Base-by-base conservation (phyloP, 495 filamentous ascomycete genomes). In the Penicillium atrosanguineum region DNA sequence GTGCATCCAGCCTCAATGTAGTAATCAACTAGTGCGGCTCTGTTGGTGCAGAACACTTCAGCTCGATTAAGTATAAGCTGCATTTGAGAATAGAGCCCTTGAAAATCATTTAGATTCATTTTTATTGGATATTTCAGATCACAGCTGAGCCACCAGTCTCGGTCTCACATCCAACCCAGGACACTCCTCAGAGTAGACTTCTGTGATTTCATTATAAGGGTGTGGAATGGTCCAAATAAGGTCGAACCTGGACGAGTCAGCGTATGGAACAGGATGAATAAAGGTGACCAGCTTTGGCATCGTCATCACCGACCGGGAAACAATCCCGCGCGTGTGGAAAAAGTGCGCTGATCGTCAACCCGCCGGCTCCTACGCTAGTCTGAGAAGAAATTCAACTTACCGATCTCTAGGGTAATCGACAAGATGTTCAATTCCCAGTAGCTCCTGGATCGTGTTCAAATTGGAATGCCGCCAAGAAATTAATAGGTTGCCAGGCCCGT, bases 221-320 rank as follows among this genome's bases (percentile, higher is more conserved):
- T 53, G 68, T 0, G 71, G 73, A 49, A 74, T 67, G 0, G 73
- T 79, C 78, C 78, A 81, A 45, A 81, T 76, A 16, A 81, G 37
- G 45, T 80, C 70, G 43, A 67, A 79, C 25, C 70, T 73, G 40
- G 48, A 7, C 16, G 26, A 26, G 53, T 68, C 23, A 60, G 51
- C 38, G 50, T 19, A 12, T 34, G 16, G 16, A 4, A 28, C 6
- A 28, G 0, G 36, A 25, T 1, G 40, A 26, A 4, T 1, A 14
- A 5, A 1, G 7, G 6, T 2, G 4, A 34, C 44, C 6, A 23
- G 19, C 4, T 7, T 16, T 40, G 38, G 2, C 39, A 8, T 15
- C 2, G n/a, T 2, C 6, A 21, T n/a, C 14, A 15, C n/a, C 4
- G 11, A n/a, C 11, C n/a, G 8, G 4, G 3, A 34, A 34, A 34